These are phyloP conservation scores for Nakataea oryzae DNA, from an alignment of 2,329 filamentous ascomycete genomes.

Conservation along the genomic window DNA sequence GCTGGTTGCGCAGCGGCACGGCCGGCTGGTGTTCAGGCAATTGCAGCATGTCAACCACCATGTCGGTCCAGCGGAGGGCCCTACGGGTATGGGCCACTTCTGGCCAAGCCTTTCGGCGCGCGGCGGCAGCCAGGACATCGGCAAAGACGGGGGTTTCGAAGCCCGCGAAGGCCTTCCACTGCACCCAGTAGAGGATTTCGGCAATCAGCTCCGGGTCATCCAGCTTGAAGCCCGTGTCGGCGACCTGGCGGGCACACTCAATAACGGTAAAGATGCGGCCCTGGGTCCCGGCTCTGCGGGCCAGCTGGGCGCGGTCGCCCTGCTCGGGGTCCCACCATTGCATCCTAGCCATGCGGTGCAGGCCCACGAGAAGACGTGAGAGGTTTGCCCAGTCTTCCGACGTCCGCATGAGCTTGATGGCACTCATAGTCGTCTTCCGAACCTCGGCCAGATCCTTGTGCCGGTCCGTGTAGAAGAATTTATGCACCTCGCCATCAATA, in stretches of 20 bases:
- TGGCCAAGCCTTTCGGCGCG: constrained; percentile 1
- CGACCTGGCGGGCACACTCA: constrained; percentile 35
- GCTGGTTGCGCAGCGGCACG: constrained; percentile 7
- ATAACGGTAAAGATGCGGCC: constrained; percentile 35
- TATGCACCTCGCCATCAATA: constrained; percentile 44
- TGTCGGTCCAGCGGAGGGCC: constrained; percentile 33
- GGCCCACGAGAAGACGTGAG: constrained; percentile 37
- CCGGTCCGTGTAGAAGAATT: constrained; percentile 36
- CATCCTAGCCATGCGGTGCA: constrained; percentile 29
- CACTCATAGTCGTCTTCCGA: constrained; percentile 23
- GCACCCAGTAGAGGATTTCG: constrained; percentile 25
- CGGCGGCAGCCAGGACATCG: constrained; percentile 16
- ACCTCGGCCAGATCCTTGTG: constrained; percentile 31
- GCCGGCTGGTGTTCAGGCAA: constrained; percentile 25
- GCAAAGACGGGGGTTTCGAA: constrained; percentile 17
- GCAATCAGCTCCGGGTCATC: constrained; percentile 28
- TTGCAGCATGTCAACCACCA: constrained; percentile 39
- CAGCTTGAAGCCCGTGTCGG: constrained; percentile 34
- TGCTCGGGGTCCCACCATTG: constrained; percentile 14
- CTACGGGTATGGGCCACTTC: constrained; percentile 20
- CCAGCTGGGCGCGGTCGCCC: constrained; percentile 24
- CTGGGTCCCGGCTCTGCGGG: constrained; percentile 27
- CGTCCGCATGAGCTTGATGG: constrained; percentile 34
- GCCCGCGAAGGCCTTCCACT: constrained; percentile 29
- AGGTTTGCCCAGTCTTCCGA: constrained; percentile 42